phyloP scores from a whole-genome alignment of 805 yeast genomes.

The Ogataea allantospora region DNA sequence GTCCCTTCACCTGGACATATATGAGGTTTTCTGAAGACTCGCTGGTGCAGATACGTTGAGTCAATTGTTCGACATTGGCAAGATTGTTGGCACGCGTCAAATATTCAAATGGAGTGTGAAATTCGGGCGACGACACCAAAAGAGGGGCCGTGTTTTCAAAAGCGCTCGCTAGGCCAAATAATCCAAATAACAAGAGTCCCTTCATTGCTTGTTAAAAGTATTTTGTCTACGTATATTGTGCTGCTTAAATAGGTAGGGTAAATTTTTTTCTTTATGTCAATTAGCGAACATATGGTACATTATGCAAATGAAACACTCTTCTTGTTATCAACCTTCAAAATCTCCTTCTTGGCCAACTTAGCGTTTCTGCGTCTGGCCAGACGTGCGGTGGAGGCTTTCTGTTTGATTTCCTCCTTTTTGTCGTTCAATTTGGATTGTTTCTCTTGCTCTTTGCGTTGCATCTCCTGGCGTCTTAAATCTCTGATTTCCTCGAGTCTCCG shows the following conservation, averaged over 20 bases:
- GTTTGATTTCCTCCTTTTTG: slow-evolving; percentile 74
- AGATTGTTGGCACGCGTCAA: slow-evolving; percentile 15
- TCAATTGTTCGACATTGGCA: slow-evolving; percentile 11
- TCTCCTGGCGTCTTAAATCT: slow-evolving; percentile 80
- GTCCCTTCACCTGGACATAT: slow-evolving; percentile 22
- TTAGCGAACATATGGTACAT: slow-evolving; percentile 2
- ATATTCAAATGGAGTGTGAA: slow-evolving; percentile 15
- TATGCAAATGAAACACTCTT: slow-evolving; percentile 52
- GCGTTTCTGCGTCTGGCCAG: slow-evolving; percentile 60
- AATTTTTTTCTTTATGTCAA: slow-evolving; percentile 1
- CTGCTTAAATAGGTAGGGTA: slow-evolving; percentile 11
- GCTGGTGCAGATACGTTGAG: slow-evolving; percentile 19
- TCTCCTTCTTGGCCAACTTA: slow-evolving; percentile 30
- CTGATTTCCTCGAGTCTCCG: slow-evolving; percentile 87
- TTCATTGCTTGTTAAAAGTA: slow-evolving; percentile 7
- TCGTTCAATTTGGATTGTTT: slow-evolving; percentile 68
- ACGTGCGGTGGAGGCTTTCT: slow-evolving; percentile 70
- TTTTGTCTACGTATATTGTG: slow-evolving; percentile 11
- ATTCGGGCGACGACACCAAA: slow-evolving; percentile 19
- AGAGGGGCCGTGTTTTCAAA: slow-evolving; percentile 36
- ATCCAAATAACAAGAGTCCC: slow-evolving; percentile 7
- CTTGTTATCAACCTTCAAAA: slow-evolving; percentile 29
- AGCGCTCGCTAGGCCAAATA: slow-evolving; percentile 18
- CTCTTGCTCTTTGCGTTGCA: slow-evolving; percentile 76
- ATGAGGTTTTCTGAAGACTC: slow-evolving; percentile 11